Evolutionary conservation across 2,329 filamentous ascomycete genomes (phyloP).

Genomic region (Nemania abortiva): DNA sequence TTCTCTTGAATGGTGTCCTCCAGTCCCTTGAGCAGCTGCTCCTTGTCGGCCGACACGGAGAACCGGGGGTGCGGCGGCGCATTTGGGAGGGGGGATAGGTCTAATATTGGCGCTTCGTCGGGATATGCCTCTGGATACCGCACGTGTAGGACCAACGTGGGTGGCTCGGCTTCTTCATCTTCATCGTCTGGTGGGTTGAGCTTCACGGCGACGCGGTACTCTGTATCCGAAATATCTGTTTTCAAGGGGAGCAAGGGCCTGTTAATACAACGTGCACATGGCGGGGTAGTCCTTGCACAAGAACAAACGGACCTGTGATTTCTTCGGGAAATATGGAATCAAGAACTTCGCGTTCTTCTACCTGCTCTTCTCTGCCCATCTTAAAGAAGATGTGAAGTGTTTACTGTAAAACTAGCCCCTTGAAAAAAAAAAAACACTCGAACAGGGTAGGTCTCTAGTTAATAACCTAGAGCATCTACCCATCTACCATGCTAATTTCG

Average conservation of each 20-base stretch:
- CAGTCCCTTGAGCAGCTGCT: slow-evolving; percentile 76
- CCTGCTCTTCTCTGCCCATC: slow-evolving; percentile 86
- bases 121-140: slow-evolving; percentile 92
- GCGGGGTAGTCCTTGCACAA: slow-evolving; percentile 26
- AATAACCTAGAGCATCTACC: not conserved
- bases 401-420: not conserved
- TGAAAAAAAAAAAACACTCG: not conserved
- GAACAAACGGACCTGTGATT: slow-evolving; percentile 78
- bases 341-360: slow-evolving; percentile 96
- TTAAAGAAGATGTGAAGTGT: slow-evolving; percentile 37
- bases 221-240: slow-evolving; percentile 87
- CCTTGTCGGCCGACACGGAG: slow-evolving; percentile 83
- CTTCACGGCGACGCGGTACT: slow-evolving; percentile 87
- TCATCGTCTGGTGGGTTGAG: slow-evolving; percentile 79
- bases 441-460: not conserved
- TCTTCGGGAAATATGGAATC: slow-evolving; percentile 98
- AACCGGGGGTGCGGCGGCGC: slow-evolving; percentile 77
- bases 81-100: slow-evolving; percentile 81
- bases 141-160: slow-evolving; percentile 84
- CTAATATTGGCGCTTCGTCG: slow-evolving; percentile 84
- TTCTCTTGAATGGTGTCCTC: slow-evolving; percentile 87
- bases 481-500: not conserved
- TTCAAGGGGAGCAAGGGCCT: slow-evolving; percentile 29
- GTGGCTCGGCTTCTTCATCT: slow-evolving; percentile 71
- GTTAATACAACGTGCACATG: slow-evolving; percentile 27